These are phyloP conservation scores for Fusarium sp. DNA, from an alignment of 2,329 filamentous ascomycete species.

Conservation along the genomic window DNA sequence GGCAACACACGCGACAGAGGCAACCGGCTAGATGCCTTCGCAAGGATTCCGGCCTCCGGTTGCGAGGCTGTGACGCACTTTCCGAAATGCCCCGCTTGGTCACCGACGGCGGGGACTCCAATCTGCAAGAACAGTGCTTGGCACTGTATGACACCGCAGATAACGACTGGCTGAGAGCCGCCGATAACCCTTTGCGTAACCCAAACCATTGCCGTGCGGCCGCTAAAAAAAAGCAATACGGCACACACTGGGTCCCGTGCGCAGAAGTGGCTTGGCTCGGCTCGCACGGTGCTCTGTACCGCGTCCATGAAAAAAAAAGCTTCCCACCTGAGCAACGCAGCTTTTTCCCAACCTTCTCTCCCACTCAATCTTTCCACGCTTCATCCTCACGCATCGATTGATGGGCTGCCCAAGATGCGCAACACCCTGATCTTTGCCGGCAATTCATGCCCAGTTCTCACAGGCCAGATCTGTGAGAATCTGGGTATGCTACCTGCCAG, in stretches of 20 bases:
- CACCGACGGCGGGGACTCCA: conserved; percentile 22
- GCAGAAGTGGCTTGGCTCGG: not conserved
- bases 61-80: conserved; percentile 21
- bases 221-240: conserved; percentile 13
- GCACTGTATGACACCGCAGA: conserved; percentile 26
- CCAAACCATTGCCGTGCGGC: not conserved
- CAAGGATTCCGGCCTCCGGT: not conserved
- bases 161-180: not conserved
- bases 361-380: conserved; percentile 40
- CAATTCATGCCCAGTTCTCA: conserved; percentile 74
- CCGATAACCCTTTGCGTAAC: conserved; percentile 18
- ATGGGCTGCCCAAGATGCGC: conserved; percentile 62
- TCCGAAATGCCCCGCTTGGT: conserved; percentile 42
- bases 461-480: conserved; percentile 75
- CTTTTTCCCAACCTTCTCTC: conserved; percentile 35
- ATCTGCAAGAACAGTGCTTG: not conserved
- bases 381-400: conserved; percentile 35
- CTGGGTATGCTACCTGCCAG: conserved; percentile 73
- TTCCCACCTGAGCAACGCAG: conserved; percentile 30
- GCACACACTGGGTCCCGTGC: not conserved
- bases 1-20: not conserved
- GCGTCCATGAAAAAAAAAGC: conserved; percentile 43
- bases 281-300: conserved; percentile 27
- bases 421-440: conserved; percentile 77
- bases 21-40: not conserved